Evolutionary conservation across 768 basidiomycete genomes (phyloP).

Genomic region (Terana coerulea): DNA sequence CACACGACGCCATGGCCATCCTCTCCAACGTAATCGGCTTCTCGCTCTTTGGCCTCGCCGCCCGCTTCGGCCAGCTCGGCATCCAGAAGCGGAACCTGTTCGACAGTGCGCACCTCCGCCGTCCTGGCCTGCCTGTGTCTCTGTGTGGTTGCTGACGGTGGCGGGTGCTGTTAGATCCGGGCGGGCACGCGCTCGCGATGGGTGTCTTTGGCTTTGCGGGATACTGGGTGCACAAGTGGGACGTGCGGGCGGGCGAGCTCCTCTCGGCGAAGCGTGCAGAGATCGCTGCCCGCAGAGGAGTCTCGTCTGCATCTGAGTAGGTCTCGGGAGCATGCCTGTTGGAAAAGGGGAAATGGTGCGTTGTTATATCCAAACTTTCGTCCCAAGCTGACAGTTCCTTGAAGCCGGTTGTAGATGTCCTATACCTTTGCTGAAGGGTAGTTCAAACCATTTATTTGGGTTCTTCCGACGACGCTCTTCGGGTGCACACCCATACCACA

Average conservation of each 20-base stretch:
- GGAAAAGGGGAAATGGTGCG: too few relatives aligned
- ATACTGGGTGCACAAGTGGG: slow-evolving; percentile 72
- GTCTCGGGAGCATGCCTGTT: too few relatives aligned
- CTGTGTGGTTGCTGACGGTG: not conserved
- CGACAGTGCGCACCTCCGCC: slow-evolving; percentile 66
- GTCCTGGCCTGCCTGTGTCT: not conserved
- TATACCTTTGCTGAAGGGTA: too few relatives aligned
- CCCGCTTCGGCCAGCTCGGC: slow-evolving; percentile 82
- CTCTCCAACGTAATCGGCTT: slow-evolving; percentile 72
- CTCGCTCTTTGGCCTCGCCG: slow-evolving; percentile 77
- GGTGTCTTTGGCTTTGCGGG: slow-evolving; percentile 67
- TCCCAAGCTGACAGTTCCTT: too few relatives aligned
- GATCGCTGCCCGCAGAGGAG: slow-evolving; percentile 49
- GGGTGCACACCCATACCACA: too few relatives aligned
- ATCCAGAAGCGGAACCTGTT: slow-evolving; percentile 79
- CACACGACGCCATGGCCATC: slow-evolving; percentile 51
- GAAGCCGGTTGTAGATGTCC: too few relatives aligned
- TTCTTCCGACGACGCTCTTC: too few relatives aligned
- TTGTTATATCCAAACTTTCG: too few relatives aligned
- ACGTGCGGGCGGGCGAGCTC: slow-evolving; percentile 55
- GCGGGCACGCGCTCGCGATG: slow-evolving; percentile 68
- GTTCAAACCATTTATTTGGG: too few relatives aligned
- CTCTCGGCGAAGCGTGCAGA: slow-evolving; percentile 61
- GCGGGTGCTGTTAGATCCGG: slow-evolving; percentile 48
- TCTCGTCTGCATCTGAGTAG: too few relatives aligned